Base-by-base conservation (phyloP, 805 yeast genomes). In the Scheffersomyces amazonensis region DNA sequence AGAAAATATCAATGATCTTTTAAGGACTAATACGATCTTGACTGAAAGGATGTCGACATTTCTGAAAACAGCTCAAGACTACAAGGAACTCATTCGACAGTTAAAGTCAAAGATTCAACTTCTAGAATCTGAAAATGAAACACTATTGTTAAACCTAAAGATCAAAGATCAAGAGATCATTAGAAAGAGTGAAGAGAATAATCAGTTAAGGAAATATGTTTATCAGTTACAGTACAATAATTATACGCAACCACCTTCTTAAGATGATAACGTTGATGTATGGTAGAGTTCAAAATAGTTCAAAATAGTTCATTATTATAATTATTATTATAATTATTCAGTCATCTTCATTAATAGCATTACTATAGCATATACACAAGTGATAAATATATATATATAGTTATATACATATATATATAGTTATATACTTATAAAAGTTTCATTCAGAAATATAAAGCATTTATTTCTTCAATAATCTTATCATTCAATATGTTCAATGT, bases 391-490 rank as follows among this genome's bases (percentile, higher is more conserved):
- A 20, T 20, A 20, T 20, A 7, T 7, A 10, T 24, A 8, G 5
- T 24, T 7, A 13, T 27, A 27, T 27, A 13, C 30, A 13, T 13
- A 5, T 27, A 13, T 13, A 8, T 27, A 13, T 13, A 15, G n/a
- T 13, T 15, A 27, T 27, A 13, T 27, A 27, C 13, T 9, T 13
- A 24, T 10, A 24, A 5, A 24, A 9, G 10, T 8, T 21, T 8
- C 23, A 24, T 24, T 13, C 12, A 37, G 20, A 37, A 16, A 32
- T 27, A 16, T 25, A 32, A 39, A 20, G 28, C 35, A 16, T 24
- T 36, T 16, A 44, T 22, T 17, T 39, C 46, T 19, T 44, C 44
- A 31, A 35, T 31, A 3, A 44, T 20, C 36, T 44, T 44, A 27
- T 39, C 44, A 28, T 19, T 34, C 12, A 44, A 35, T 16, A 42